Percentiles rank a stretch among this genome's conserved stretches.
phyloP scores from a whole-genome alignment of 768 basidiomycete genomes.

The Ramaria rubella region DNA sequence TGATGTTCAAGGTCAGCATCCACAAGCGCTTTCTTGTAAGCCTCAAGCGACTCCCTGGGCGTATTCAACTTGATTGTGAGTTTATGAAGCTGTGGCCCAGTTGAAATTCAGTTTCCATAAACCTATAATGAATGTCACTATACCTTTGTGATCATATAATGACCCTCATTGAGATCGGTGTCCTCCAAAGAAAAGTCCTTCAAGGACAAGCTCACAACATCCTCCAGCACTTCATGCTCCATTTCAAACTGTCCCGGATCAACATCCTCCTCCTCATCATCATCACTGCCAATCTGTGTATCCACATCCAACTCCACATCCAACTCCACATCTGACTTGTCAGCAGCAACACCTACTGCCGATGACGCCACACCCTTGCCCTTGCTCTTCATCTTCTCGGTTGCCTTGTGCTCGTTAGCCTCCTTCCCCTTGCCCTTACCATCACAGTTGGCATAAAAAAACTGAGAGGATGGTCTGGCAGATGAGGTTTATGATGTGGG shows the following conservation, averaged over 20 bases:
- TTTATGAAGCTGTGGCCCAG: conserved; percentile 7
- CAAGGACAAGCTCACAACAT: neutral
- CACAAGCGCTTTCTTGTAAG: conserved; percentile 4
- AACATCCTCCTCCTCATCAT: neutral
- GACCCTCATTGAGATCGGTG: neutral
- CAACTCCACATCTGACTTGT: conserved; percentile 2
- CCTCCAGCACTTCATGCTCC: neutral
- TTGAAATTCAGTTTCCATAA: neutral
- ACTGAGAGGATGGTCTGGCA: too few species aligned
- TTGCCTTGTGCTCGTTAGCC: too few species aligned
- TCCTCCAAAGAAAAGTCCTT: neutral
- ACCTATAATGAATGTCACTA: neutral
- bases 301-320: conserved; percentile 12
- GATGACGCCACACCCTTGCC: too few species aligned
- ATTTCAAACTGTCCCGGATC: neutral
- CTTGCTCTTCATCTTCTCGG: too few species aligned
- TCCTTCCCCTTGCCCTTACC: too few species aligned
- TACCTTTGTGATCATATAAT: conserved; percentile 13
- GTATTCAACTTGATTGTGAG: conserved; percentile 13
- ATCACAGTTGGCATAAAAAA: too few species aligned
- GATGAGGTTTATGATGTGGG: too few species aligned
- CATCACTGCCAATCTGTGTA: conserved; percentile 1
- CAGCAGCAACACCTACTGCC: conserved; percentile 8
- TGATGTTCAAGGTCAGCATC: neutral
- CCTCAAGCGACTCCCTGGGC: conserved; percentile 7